phyloP scores from a whole-genome alignment of 768 basidiomycete genomes.

The Mycena kentingensis region DNA sequence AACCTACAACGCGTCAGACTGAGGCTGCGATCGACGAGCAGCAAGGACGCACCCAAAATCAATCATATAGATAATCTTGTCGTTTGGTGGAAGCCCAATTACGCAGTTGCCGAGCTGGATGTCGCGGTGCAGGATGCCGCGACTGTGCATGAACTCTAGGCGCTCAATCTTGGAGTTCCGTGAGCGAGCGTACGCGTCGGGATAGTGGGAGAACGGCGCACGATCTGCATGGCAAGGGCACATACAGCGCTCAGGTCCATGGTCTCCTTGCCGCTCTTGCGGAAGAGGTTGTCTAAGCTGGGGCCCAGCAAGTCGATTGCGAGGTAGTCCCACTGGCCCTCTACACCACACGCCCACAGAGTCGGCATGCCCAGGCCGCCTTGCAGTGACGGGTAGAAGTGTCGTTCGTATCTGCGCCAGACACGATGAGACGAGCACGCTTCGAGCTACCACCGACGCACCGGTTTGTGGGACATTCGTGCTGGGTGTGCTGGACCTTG shows the following conservation, averaged over 20 bases:
- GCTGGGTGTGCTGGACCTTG: constrained; percentile 69
- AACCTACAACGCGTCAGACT: too few species aligned
- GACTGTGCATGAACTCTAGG: constrained; percentile 74
- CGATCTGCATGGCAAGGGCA: constrained; percentile 76
- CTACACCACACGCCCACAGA: constrained; percentile 62
- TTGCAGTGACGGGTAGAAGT: constrained; percentile 68
- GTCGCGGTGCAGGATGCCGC: constrained; percentile 75
- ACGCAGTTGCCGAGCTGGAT: constrained; percentile 80
- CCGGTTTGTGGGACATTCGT: constrained; percentile 75
- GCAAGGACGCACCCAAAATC: too few species aligned
- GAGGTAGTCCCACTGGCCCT: constrained; percentile 67
- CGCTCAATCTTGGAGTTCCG: constrained; percentile 55
- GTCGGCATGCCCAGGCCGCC: constrained; percentile 75
- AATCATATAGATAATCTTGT: constrained; percentile 74
- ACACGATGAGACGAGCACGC: too few species aligned
- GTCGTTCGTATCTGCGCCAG: constrained; percentile 73
- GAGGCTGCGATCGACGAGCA: too few species aligned
- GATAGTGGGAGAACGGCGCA: constrained; percentile 35
- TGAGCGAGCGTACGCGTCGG: constrained; percentile 9
- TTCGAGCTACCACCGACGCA: too few species aligned
- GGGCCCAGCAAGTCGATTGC: constrained; percentile 76
- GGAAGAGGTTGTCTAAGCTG: constrained; percentile 66
- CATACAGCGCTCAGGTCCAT: constrained; percentile 76
- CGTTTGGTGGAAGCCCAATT: constrained; percentile 59
- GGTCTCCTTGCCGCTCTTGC: constrained; percentile 52